Evolutionary conservation across 2,329 filamentous ascomycete species (phyloP), one percentile per base, ranked within the genome.

Genomic region (Dactylellina cionopaga): DNA sequence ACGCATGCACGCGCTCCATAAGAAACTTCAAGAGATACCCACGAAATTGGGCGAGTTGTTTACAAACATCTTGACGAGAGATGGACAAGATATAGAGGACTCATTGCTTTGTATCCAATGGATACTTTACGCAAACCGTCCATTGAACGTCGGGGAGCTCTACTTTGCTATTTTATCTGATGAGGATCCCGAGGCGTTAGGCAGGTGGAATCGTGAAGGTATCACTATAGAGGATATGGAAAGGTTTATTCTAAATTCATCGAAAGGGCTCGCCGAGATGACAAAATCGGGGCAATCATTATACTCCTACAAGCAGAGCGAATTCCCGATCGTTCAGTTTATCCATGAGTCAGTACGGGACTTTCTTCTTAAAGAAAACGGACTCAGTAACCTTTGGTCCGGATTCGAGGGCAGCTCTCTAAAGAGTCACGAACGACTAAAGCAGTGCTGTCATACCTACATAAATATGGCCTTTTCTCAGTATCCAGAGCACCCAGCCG

Each of bases 321-420:
- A n/a, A n/a, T n/a, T n/a, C n/a, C 74, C 76, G 0, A 81, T 74
- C 0, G 82, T 86, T 0, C 85, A 86, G 65, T 87, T 86, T 75
- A 85, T 86, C 3, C 84, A 86, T 37, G 83, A 85, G 73, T 84
- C 84, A 0, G 83, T 85, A 0, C 76, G 80, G 0, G 83, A 85
- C 7, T 85, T 83, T 46, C 77, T 86, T 0, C 19, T 84, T 1
- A 80, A 80, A 5, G 79, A 80, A 1, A 66, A 75, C 0, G 81
- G 82, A 0, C 69, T 82, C 0, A 6, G 49, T 0, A 56, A 77
- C 0, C n/a, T 82, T 0, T 80, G 78, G 78, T 77, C 78, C 39
- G 78, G 76, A 77, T 75, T 49, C 47, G 59, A 37, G 19, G 77
- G 74, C 77, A 79, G 19, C 4, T 33, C 31, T 0, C 52, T 74